A percentile compares a stretch with the other conserved stretches of the same genome.
phyloP scores from a whole-genome alignment of 345 rosid genomes.

The Microcos paniculata region DNA sequence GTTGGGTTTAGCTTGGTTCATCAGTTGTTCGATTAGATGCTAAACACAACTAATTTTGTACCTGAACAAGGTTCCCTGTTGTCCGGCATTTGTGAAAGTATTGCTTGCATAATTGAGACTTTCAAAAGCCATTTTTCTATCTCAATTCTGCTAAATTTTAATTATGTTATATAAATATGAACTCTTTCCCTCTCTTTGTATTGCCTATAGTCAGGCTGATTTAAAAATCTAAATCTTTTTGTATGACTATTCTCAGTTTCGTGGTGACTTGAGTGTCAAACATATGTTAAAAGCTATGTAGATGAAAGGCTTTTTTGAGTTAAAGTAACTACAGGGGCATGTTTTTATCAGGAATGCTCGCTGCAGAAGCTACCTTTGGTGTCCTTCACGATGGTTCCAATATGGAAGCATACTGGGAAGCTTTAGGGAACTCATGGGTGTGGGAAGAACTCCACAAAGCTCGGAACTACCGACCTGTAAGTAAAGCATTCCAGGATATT shows the following conservation, averaged over 20 bases:
- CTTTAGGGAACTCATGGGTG: constrained; percentile 74
- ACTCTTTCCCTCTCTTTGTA: not conserved
- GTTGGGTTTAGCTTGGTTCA: no score
- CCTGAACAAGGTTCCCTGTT: not conserved
- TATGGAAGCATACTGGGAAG: constrained; percentile 76
- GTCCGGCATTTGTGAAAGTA: not conserved
- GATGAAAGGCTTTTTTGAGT: not conserved
- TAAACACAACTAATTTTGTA: not conserved
- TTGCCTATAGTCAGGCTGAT: not conserved
- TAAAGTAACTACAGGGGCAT: not conserved
- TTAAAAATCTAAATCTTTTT: not conserved
- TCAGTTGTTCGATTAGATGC: not conserved
- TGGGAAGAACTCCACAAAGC: constrained; percentile 83
- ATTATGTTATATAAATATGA: not conserved
- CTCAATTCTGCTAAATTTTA: not conserved
- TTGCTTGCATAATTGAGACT: not conserved
- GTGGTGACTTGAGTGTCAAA: not conserved
- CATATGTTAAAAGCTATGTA: not conserved
- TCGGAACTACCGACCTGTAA: constrained; percentile 89
- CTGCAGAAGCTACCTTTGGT: constrained; percentile 88
- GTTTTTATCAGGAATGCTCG: constrained; percentile 77
- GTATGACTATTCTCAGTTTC: not conserved
- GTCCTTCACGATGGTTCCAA: constrained; percentile 50
- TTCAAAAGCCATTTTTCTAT: not conserved
- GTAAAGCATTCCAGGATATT: constrained; percentile 26